Base-by-base conservation (phyloP, 331 rosid genomes). In the Saraca asoca region DNA sequence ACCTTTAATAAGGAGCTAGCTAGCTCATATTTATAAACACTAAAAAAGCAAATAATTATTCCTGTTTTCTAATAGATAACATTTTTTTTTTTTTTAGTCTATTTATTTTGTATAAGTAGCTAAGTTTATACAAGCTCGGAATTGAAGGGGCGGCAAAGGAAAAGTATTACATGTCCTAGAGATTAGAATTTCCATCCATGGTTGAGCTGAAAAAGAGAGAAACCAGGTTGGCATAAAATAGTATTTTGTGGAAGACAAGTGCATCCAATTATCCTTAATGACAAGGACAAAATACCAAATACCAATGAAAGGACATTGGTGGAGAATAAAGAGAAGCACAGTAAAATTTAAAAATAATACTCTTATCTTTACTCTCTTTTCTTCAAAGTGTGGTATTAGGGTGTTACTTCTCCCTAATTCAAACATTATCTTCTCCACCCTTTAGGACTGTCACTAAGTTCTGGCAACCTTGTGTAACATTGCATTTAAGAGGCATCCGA, bases 311-410 rank as follows among this genome's bases (percentile, higher is more conserved):
- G 50, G 80, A 74, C 84, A 69, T 29, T 76, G 81, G 89, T 89
- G 96, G 96, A 82, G 83, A 78, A 92, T 82, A 87, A 92, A 92
- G 95, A 82, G 81, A 61, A 74, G 52, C 78, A 75, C 65, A 51
- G 14, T 12, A 17, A 35, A 20, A 29, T 50, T 50, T 67, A 45
- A 67, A 70, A 24, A 24, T 24, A 24, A 62, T 48, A 70, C 17
- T 48, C 73, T 51, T 58, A 66, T 70, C 80, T 63, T 58, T 60
- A n/a, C 31, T 34, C 19, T 39, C 12, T 58, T 69, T 66, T 79
- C 37, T 35, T 39, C 7, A 69, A 77, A 74, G 80, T 70, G 75
- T 70, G 75, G 78, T 39, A 57, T 68, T 79, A 69, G 78, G 60
- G 64, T 64, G 77, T 55, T 59, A 55, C 54, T 50, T 37, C 54